A percentile compares a stretch with the other conserved stretches of the same genome.
Conservation (phyloP, 75 land plant species). For the Cupressus sempervirens region DNA sequence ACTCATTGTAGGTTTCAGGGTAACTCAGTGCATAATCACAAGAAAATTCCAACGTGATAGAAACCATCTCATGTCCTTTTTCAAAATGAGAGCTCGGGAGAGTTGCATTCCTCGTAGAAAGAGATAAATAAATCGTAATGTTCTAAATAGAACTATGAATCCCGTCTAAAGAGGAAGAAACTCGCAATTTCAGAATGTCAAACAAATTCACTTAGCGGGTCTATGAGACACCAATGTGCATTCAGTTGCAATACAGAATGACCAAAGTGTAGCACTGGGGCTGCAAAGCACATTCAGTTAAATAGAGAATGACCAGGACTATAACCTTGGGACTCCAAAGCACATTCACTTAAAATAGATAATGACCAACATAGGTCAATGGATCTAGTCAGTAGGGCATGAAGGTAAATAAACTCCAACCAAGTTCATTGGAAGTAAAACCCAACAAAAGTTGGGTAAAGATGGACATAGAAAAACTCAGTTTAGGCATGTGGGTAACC, state of each 20-base stretch:
- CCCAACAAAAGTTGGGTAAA: background rate
- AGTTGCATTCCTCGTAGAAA: background rate
- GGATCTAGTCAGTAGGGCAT: too few relatives aligned
- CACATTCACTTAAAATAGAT: background rate
- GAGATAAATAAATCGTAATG: background rate
- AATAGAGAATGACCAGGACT: too few relatives aligned
- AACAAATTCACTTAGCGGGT: background rate
- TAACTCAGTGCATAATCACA: background rate
- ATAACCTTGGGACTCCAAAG: too few relatives aligned
- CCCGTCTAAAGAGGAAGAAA: background rate
- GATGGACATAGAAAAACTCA: background rate
- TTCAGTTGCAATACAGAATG: background rate
- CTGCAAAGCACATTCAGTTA: too few relatives aligned
- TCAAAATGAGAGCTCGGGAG: background rate
- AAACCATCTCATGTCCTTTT: background rate
- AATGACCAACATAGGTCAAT: too few relatives aligned
- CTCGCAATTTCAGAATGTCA: background rate
- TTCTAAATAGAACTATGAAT: background rate
- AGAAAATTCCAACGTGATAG: background rate
- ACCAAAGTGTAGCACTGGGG: too few relatives aligned
- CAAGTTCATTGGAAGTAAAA: background rate
- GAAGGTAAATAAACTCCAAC: background rate
- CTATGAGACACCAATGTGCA: background rate
- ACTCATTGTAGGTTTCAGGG: background rate
- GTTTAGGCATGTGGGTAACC: background rate